Conservation (phyloP, 2,329 filamentous ascomycete genomes). For the Bipolaris zeicola region DNA sequence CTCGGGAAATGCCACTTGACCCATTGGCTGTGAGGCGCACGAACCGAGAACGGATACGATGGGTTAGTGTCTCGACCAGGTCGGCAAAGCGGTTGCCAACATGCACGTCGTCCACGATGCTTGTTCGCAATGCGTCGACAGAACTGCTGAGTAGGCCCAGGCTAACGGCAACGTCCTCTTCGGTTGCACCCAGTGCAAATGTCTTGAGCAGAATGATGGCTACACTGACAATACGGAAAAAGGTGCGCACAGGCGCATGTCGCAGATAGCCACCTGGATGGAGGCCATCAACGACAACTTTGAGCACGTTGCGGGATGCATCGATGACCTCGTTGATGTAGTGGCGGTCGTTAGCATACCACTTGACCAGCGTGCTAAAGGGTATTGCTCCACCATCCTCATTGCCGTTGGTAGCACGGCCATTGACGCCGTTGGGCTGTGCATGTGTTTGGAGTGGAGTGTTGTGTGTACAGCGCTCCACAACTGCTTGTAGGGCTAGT, state of each 20-base stretch:
- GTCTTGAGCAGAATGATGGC: slow-evolving; percentile 86
- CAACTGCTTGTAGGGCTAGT: slow-evolving; percentile 88
- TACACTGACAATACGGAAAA: slow-evolving; percentile 84
- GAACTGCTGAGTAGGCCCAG: slow-evolving; percentile 77
- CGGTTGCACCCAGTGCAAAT: slow-evolving; percentile 79
- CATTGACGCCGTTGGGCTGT: slow-evolving; percentile 30
- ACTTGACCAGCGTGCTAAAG: slow-evolving; percentile 53
- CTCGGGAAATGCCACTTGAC: slow-evolving; percentile 47
- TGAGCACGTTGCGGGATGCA: slow-evolving; percentile 76
- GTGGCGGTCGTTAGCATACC: slow-evolving; percentile 64
- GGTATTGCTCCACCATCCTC: slow-evolving; percentile 52
- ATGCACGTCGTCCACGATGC: slow-evolving; percentile 84
- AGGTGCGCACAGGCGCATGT: slow-evolving; percentile 81
- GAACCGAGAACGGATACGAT: slow-evolving; percentile 74
- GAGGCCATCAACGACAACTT: slow-evolving; percentile 76
- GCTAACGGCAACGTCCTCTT: slow-evolving; percentile 76
- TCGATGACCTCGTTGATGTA: slow-evolving; percentile 75
- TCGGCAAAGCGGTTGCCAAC: slow-evolving; percentile 84
- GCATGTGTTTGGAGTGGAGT: slow-evolving; percentile 52
- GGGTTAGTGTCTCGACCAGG: slow-evolving; percentile 77
- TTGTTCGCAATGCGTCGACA: slow-evolving; percentile 74
- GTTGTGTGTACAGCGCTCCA: slow-evolving; percentile 86
- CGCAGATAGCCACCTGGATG: slow-evolving; percentile 77
- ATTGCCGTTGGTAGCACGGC: slow-evolving; percentile 27
- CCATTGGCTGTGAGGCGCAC: slow-evolving; percentile 61